A percentile compares a stretch with the other conserved stretches of the same genome.
Evolutionary conservation across 2,329 filamentous ascomycete genomes (phyloP).

Genomic region (Thelonectria discophora): DNA sequence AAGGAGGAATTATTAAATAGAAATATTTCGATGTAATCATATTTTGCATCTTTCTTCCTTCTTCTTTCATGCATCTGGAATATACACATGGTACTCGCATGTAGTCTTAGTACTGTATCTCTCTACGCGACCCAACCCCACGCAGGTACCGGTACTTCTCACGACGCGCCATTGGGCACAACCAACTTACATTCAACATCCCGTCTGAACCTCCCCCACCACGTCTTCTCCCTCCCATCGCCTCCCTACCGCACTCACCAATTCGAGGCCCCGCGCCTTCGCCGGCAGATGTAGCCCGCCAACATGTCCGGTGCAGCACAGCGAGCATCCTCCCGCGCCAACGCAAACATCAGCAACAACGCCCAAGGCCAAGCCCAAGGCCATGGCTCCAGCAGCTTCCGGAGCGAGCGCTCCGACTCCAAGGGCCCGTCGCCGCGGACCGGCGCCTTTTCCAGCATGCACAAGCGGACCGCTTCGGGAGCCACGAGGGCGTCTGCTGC

Average conservation of each 20-base stretch:
- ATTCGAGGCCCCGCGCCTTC: constrained; percentile 17
- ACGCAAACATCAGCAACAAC: constrained; percentile 47
- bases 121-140: constrained; percentile 30
- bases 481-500: constrained; percentile 53
- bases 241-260: constrained; percentile 8
- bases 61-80: background rate
- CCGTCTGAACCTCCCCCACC: background rate
- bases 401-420: constrained; percentile 48
- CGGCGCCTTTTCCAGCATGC: constrained; percentile 49
- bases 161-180: constrained; percentile 41
- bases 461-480: constrained; percentile 67
- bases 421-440: constrained; percentile 49
- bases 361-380: constrained; percentile 47
- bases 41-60: background rate
- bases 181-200: constrained; percentile 30
- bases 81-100: no score
- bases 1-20: no score
- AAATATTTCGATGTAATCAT: no score
- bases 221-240: background rate
- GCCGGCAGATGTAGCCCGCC: constrained; percentile 49
- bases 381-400: constrained; percentile 46
- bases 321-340: constrained; percentile 55
- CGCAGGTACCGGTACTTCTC: constrained; percentile 29
- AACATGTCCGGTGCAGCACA: constrained; percentile 52
- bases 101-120: background rate